Percentiles rank a stretch among this genome's conserved stretches.
phyloP scores from a whole-genome alignment of 2,329 filamentous ascomycete genomes.

The Cladorrhinum sp. region DNA sequence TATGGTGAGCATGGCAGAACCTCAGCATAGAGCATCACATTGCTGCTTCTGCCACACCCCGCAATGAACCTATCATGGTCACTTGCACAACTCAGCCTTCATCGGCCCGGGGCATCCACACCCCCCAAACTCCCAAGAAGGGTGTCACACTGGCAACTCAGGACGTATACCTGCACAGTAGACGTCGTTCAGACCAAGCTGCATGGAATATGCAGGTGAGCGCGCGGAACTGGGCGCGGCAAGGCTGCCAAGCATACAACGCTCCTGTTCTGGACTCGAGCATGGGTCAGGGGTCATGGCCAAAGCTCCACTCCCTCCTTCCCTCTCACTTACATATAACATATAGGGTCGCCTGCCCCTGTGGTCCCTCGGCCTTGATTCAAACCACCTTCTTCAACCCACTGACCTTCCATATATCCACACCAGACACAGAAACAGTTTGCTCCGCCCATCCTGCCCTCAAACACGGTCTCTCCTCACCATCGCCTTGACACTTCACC shows the following conservation, averaged over 20 bases:
- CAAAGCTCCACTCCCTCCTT: background rate
- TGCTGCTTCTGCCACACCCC: slow-evolving; percentile 17
- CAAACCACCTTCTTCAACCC: slow-evolving; percentile 13
- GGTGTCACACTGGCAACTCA: slow-evolving; percentile 5
- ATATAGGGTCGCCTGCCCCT: slow-evolving; percentile 15
- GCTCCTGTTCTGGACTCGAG: background rate
- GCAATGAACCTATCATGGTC: slow-evolving; percentile 22
- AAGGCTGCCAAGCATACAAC: slow-evolving; percentile 9
- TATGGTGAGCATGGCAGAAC: too few relatives aligned
- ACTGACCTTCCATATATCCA: slow-evolving; percentile 2
- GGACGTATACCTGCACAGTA: too few relatives aligned
- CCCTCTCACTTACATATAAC: slow-evolving; percentile 13
- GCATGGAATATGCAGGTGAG: background rate
- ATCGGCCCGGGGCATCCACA: too few relatives aligned
- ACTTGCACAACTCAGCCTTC: slow-evolving; percentile 26
- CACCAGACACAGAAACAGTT: slow-evolving; percentile 17
- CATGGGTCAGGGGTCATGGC: background rate
- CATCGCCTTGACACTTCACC: slow-evolving; percentile 2
- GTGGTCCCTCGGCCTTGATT: slow-evolving; percentile 14
- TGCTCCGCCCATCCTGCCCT: slow-evolving; percentile 18
- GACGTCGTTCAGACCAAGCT: background rate
- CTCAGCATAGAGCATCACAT: too few relatives aligned
- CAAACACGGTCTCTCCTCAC: slow-evolving; percentile 20
- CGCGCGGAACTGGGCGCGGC: slow-evolving; percentile 5
- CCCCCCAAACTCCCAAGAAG: slow-evolving; percentile 7